These are phyloP conservation scores for Diaporthe citriasiana DNA, from an alignment of 2,329 filamentous ascomycete species.

Conservation along the genomic window DNA sequence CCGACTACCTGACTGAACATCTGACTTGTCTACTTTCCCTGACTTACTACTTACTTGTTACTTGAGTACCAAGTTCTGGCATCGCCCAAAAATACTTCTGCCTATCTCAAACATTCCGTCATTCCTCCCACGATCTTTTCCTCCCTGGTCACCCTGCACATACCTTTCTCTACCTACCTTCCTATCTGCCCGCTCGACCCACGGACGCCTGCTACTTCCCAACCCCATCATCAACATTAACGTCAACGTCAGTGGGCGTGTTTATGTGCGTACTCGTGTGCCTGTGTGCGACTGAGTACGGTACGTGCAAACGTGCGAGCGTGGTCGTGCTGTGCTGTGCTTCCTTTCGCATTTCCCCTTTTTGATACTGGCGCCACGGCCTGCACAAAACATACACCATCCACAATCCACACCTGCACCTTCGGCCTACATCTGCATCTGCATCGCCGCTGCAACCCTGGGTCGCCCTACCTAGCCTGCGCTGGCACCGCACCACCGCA, in stretches of 20 bases:
- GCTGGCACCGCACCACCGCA: conserved; percentile 12
- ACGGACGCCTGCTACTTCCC: neutral
- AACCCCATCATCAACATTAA: neutral
- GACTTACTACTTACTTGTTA: neutral
- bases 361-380: conserved; percentile 29
- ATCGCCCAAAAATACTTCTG: conserved; percentile 17
- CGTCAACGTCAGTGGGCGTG: conserved; percentile 12
- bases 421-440: conserved; percentile 6
- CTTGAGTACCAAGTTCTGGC: neutral
- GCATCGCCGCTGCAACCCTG: conserved; percentile 20
- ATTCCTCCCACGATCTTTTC: neutral
- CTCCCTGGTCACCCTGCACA: neutral
- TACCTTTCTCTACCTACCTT: neutral
- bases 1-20: neutral
- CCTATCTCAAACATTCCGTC: conserved; percentile 4
- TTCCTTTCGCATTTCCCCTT: neutral
- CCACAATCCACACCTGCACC: neutral
- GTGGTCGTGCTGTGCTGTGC: no score
- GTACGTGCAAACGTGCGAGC: neutral
- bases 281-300: neutral
- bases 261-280: neutral
- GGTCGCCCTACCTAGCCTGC: conserved; percentile 14
- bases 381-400: neutral
- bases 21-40: conserved; percentile 4
- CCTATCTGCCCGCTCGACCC: neutral